A percentile compares a stretch with the other conserved stretches of the same genome.
Evolutionary conservation across 1,284 basidiomycete genomes (phyloP).

Genomic region (Cryptococcus hybrid): DNA sequence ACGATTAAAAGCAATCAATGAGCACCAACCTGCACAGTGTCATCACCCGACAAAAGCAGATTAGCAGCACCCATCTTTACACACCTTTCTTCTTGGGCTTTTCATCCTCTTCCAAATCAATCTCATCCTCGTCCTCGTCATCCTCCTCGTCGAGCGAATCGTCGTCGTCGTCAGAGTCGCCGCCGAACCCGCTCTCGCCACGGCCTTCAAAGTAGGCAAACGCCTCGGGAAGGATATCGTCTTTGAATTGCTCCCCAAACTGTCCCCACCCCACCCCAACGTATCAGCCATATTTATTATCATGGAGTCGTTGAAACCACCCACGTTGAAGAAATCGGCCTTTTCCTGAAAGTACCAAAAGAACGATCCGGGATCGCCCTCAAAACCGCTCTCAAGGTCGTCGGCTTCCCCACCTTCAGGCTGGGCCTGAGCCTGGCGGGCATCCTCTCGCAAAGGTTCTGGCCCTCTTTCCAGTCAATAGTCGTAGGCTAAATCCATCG

Average conservation of each 20-base stretch:
- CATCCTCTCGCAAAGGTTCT: constrained; percentile 50
- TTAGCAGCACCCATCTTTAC: constrained; percentile 3
- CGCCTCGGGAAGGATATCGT: constrained; percentile 41
- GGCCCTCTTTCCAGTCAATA: constrained; percentile 56
- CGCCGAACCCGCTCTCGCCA: constrained; percentile 15
- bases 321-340: constrained; percentile 32
- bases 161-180: constrained; percentile 26
- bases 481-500: constrained; percentile 22
- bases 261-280: no score
- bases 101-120: constrained; percentile 46
- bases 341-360: constrained; percentile 53
- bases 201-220: constrained; percentile 39
- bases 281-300: no score
- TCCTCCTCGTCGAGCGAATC: constrained; percentile 42
- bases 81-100: constrained; percentile 19
- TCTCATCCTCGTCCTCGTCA: constrained; percentile 41
- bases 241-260: constrained; percentile 24
- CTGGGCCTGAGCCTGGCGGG: constrained; percentile 40
- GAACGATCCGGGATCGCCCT: constrained; percentile 53
- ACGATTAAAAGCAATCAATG: no score
- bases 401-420: constrained; percentile 15
- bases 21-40: no score
- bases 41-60: no score
- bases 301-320: no score
- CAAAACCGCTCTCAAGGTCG: constrained; percentile 30